phyloP scores from a whole-genome alignment of 2,329 filamentous ascomycete genomes.

The Alternaria gansuensis region DNA sequence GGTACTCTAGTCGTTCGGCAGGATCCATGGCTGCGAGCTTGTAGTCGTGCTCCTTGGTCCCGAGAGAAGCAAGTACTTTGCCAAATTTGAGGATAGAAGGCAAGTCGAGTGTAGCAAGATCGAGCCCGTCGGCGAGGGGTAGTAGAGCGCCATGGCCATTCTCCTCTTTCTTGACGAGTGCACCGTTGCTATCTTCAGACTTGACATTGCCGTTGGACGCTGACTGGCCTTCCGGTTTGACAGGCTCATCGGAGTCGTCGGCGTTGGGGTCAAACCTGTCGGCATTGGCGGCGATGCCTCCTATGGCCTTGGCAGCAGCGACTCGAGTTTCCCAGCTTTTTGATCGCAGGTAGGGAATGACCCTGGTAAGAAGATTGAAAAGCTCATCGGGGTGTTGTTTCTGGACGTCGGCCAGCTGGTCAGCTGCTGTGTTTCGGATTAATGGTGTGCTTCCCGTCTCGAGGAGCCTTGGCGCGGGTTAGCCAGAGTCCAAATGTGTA shows the following conservation, averaged over 20 bases:
- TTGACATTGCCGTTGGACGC: constrained; percentile 61
- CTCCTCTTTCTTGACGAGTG: constrained; percentile 59
- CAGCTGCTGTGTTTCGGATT: constrained; percentile 95
- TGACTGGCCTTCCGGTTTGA: constrained; percentile 61
- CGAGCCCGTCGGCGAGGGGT: constrained; percentile 69
- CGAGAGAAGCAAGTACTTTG: constrained; percentile 81
- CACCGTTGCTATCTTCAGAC: constrained; percentile 61
- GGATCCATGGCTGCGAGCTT: constrained; percentile 83
- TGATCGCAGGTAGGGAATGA: constrained; percentile 93
- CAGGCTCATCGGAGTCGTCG: constrained; percentile 67
- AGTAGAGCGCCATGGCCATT: constrained; percentile 57
- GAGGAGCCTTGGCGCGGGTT: constrained; percentile 71
- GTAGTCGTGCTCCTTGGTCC: constrained; percentile 84
- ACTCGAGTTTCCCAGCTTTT: constrained; percentile 97
- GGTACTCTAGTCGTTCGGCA: constrained; percentile 78
- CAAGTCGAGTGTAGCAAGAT: constrained; percentile 78
- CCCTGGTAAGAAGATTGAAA: constrained; percentile 90
- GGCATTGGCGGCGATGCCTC: constrained; percentile 91
- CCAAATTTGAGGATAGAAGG: constrained; percentile 82
- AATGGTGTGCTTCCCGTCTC: constrained; percentile 97
- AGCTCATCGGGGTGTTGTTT: constrained; percentile 97
- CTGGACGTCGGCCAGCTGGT: constrained; percentile 96
- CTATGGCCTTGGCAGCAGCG: constrained; percentile 91
- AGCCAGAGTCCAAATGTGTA: constrained; percentile 27
- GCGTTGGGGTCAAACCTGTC: constrained; percentile 87